Conservation (phyloP, 2,329 filamentous ascomycete species). For the Ophiostoma novo-ulmi region DNA sequence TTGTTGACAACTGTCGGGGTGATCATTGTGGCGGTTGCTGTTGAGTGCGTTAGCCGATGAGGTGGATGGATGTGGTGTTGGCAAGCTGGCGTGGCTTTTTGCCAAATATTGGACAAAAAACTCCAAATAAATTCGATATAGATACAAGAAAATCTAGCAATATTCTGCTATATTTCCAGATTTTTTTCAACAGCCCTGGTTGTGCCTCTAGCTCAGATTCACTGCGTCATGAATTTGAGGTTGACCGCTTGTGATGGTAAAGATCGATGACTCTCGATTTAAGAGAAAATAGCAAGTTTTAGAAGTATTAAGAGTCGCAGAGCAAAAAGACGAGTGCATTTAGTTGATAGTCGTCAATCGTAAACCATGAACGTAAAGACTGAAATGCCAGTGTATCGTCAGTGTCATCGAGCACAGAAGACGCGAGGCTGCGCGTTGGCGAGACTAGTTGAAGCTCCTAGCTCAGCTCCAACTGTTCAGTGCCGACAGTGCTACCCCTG, state of each 20-base stretch:
- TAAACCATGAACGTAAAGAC: not conserved
- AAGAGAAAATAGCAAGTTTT: not conserved
- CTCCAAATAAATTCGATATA: not conserved
- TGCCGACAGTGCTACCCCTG: not conserved
- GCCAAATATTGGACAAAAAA: not conserved
- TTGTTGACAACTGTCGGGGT: conserved; percentile 22
- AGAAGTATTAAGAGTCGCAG: not conserved
- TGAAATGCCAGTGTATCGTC: not conserved
- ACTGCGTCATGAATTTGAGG: not conserved
- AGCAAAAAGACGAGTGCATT: not conserved
- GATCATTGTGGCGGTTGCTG: conserved; percentile 8
- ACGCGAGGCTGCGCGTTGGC: not conserved
- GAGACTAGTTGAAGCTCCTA: not conserved
- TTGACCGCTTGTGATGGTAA: not conserved
- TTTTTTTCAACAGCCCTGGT: not conserved
- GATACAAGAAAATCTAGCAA: not conserved
- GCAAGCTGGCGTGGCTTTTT: not conserved
- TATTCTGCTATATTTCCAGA: not conserved
- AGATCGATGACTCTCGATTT: not conserved
- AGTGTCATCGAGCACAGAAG: not conserved
- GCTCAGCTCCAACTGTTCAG: not conserved
- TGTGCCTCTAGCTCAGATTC: not conserved
- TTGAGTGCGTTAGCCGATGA: not conserved
- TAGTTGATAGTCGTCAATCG: not conserved
- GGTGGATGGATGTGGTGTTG: not conserved